These are phyloP conservation scores for Begonia loranthoides DNA, from an alignment of 306 rosid genomes.

Conservation along the genomic window DNA sequence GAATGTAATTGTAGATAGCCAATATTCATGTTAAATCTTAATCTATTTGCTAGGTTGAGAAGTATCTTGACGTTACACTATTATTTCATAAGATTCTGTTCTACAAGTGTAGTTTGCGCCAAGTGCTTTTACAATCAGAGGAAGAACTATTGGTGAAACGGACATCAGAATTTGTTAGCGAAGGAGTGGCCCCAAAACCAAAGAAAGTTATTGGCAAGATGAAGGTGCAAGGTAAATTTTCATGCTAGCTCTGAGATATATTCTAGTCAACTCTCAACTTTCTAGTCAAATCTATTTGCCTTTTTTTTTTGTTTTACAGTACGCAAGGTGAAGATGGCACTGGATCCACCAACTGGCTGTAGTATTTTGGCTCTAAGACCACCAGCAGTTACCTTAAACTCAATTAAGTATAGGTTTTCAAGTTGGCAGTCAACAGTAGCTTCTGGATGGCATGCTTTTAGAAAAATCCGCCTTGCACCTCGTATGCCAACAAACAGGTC, in stretches of 20 bases:
- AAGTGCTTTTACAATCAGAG: conserved; percentile 78
- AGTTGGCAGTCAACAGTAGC: conserved; percentile 50
- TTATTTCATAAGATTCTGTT: too few species aligned
- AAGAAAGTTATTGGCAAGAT: conserved; percentile 86
- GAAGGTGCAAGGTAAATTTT: conserved; percentile 86
- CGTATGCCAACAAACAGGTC: conserved; percentile 70
- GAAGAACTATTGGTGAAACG: conserved; percentile 74
- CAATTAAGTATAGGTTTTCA: conserved; percentile 40
- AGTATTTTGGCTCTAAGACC: conserved; percentile 55
- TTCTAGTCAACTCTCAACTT: conserved; percentile 9
- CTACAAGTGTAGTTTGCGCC: conserved; percentile 47
- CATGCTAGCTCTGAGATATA: conserved; percentile 6
- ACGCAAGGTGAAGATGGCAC: conserved; percentile 71
- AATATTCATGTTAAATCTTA: too few species aligned
- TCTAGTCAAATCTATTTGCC: conserved; percentile 13
- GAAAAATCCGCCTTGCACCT: conserved; percentile 46
- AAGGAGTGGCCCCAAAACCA: conserved; percentile 76
- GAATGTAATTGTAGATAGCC: too few species aligned
- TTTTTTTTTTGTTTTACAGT: conserved; percentile 29
- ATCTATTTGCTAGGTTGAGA: too few species aligned
- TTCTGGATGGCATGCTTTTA: conserved; percentile 78
- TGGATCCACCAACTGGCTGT: conserved; percentile 87
- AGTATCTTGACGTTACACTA: too few species aligned
- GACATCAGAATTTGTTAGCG: conserved; percentile 60
- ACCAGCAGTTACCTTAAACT: conserved; percentile 40